These are phyloP conservation scores for Termitomyces sp. DNA, from an alignment of 768 basidiomycete genomes.

Conservation along the genomic window DNA sequence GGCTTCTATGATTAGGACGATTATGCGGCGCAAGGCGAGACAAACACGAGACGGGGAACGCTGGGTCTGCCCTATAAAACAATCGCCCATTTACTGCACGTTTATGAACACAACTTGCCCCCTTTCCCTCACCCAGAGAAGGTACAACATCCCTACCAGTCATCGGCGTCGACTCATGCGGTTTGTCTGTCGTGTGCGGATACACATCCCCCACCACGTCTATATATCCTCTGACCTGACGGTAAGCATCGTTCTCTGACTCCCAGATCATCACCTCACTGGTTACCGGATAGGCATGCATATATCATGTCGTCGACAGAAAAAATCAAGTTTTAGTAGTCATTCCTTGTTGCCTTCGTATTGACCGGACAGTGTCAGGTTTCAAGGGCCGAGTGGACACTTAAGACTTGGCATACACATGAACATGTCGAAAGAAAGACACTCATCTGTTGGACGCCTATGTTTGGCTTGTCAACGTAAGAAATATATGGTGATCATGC, in stretches of 20 bases:
- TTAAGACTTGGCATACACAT: background rate
- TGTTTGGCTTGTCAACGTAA: background rate
- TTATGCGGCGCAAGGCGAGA: background rate
- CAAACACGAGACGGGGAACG: slow-evolving; percentile 3
- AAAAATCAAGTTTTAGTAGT: background rate
- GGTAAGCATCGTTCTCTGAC: background rate
- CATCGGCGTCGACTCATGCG: too few relatives aligned
- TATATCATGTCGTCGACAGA: background rate
- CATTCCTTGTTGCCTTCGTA: background rate
- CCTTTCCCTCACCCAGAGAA: too few relatives aligned
- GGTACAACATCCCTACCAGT: background rate
- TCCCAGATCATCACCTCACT: background rate
- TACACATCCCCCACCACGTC: background rate
- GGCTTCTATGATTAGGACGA: slow-evolving; percentile 17
- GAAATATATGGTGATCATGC: background rate
- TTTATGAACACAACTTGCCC: background rate
- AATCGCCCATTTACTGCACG: background rate
- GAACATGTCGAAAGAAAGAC: background rate
- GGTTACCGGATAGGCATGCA: background rate
- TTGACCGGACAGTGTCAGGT: background rate
- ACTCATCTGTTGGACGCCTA: background rate
- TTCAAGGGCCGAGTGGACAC: background rate
- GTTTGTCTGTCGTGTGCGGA: background rate
- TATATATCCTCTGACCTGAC: background rate
- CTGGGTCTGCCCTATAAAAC: slow-evolving; percentile 3